Conservation (phyloP, 352 stramenopile genomes). For the Phytophthora boehmeriae region DNA sequence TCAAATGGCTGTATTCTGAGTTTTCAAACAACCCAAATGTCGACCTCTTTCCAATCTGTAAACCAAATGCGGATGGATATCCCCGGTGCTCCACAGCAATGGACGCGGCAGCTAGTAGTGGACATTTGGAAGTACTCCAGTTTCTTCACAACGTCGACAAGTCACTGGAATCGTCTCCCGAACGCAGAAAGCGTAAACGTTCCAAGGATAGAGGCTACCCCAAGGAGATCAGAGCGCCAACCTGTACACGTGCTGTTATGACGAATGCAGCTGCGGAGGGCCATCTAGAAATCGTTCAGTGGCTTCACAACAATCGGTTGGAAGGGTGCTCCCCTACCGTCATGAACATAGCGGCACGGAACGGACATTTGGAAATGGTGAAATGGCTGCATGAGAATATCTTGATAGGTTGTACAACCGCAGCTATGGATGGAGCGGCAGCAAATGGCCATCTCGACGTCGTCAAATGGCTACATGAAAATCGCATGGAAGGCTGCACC, state of each 20-base stretch:
- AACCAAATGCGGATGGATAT: conserved; percentile 11
- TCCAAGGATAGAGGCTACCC: background rate
- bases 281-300: conserved; percentile 35
- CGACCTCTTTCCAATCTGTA: conserved; percentile 22
- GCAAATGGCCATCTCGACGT: conserved; percentile 28
- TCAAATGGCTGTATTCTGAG: conserved; percentile 28
- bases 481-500: conserved; percentile 25
- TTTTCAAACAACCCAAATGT: conserved; percentile 14
- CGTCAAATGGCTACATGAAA: conserved; percentile 28
- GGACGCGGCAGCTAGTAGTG: conserved; percentile 22
- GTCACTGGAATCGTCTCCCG: conserved; percentile 20
- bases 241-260: conserved; percentile 37
- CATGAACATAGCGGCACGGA: conserved; percentile 39
- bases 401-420: conserved; percentile 17
- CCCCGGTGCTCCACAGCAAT: conserved; percentile 24
- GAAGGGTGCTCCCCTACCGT: conserved; percentile 39
- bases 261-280: conserved; percentile 36
- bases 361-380: conserved; percentile 36
- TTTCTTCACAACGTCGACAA: conserved; percentile 29
- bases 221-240: conserved; percentile 6
- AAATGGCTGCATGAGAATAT: conserved; percentile 38
- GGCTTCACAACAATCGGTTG: conserved; percentile 31
- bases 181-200: conserved; percentile 19
- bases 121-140: conserved; percentile 28
- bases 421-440: conserved; percentile 28